phyloP scores from a whole-genome alignment of 257 asterid species.

The Leonotis leonurus region DNA sequence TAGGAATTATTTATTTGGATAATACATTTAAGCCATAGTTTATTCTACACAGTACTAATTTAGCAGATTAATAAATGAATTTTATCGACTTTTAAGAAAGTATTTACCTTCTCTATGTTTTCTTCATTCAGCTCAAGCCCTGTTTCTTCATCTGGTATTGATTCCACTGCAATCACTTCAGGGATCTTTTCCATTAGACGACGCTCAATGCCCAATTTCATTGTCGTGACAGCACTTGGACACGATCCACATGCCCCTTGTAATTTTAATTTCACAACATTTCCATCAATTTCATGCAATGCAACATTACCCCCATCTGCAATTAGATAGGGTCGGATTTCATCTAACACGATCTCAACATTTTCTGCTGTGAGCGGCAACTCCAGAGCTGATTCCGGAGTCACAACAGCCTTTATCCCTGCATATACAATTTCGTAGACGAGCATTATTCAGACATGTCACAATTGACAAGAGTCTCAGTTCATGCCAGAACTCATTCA shows the following conservation, averaged over 20 bases:
- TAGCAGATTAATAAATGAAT: background rate
- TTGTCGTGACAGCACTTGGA: constrained; percentile 75
- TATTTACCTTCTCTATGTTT: constrained; percentile 81
- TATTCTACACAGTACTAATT: background rate
- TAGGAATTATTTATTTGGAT: no score
- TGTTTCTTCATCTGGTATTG: constrained; percentile 90
- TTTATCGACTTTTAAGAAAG: constrained; percentile 4
- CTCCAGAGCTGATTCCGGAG: constrained; percentile 58
- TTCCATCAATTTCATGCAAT: constrained; percentile 89
- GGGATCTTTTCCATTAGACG: constrained; percentile 94
- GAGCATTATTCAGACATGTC: no score
- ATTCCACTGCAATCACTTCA: constrained; percentile 83
- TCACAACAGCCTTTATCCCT: constrained; percentile 68
- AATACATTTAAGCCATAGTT: no score
- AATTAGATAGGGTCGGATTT: constrained; percentile 84
- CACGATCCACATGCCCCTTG: constrained; percentile 99
- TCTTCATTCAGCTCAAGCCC: constrained; percentile 92
- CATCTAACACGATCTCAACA: constrained; percentile 87
- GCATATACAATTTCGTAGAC: constrained; percentile 21
- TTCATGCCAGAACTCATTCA: no score
- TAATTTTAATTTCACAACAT: constrained; percentile 72
- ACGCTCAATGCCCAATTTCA: constrained; percentile 97
- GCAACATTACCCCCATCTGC: constrained; percentile 98
- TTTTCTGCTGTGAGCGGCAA: constrained; percentile 86
- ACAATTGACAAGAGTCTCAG: no score